Percentiles rank a stretch among this genome's conserved stretches.
These are phyloP conservation scores for Agrocybe praecox DNA, from an alignment of 768 basidiomycete species.

Conservation along the genomic window DNA sequence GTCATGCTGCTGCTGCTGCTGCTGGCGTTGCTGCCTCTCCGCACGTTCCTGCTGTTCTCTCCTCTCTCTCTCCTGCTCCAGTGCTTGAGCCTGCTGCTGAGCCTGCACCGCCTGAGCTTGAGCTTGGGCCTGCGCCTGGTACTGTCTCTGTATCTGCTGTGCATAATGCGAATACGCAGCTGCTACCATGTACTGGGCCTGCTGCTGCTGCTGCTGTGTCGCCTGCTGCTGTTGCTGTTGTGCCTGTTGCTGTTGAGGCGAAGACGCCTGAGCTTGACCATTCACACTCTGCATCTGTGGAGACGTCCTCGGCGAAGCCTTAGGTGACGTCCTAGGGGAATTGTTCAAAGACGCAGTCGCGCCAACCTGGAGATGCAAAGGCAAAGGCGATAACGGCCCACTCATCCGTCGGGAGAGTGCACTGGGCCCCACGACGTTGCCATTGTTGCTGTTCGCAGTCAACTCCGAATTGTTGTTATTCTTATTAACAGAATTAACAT, in stretches of 20 bases:
- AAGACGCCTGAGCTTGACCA: not conserved
- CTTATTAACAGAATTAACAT: not conserved
- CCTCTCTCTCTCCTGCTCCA: not conserved
- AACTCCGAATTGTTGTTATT: not conserved
- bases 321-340: not conserved
- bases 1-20: not conserved
- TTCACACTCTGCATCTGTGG: conserved; percentile 15
- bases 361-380: not conserved
- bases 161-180: conserved; percentile 18
- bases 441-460: not conserved
- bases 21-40: not conserved
- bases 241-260: conserved; percentile 31
- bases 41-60: not conserved
- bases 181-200: conserved; percentile 12
- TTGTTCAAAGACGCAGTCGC: no score
- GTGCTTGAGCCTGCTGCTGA: not conserved
- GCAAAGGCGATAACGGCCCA: not conserved
- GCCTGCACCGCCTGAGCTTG: conserved; percentile 11
- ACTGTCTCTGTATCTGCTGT: conserved; percentile 24
- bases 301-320: conserved; percentile 4
- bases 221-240: conserved; percentile 7
- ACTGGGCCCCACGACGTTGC: not conserved
- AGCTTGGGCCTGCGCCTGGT: conserved; percentile 21
- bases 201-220: conserved; percentile 15
- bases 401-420: not conserved